A percentile compares a stretch with the other conserved stretches of the same genome.
Evolutionary conservation across 208 protist species (phyloP).

Genomic region (Novymonas esmeraldas): DNA sequence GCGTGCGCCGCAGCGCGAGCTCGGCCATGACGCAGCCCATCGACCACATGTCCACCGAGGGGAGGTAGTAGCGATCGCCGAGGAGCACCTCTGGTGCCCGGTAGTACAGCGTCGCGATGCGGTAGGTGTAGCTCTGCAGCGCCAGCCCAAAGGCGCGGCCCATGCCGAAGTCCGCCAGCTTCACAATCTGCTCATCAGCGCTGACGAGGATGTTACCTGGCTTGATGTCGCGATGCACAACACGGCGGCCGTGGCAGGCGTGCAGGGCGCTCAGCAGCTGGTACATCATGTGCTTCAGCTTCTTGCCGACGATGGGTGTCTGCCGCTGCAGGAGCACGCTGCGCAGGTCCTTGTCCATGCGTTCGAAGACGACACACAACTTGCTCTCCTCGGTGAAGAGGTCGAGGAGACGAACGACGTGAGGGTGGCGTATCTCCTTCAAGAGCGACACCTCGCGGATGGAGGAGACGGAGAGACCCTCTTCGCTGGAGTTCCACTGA

Average conservation of each 20-base stretch:
- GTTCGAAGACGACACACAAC: conserved; percentile 98
- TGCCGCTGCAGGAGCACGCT: conserved; percentile 85
- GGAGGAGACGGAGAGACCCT: conserved; percentile 91
- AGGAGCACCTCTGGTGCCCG: conserved; percentile 94
- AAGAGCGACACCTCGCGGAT: conserved; percentile 94
- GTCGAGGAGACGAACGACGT: conserved; percentile 94
- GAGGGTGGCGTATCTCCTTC: conserved; percentile 88
- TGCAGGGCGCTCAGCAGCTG: conserved; percentile 83
- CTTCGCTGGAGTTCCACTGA: conserved; percentile 70
- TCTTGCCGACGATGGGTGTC: conserved; percentile 57
- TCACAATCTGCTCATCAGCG: conserved; percentile 71
- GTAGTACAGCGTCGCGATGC: conserved; percentile 96
- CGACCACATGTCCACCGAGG: conserved; percentile 94
- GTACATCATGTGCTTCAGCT: conserved; percentile 77
- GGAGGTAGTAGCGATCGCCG: conserved; percentile 84
- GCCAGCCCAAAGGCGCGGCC: conserved; percentile 84
- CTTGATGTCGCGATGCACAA: conserved; percentile 94
- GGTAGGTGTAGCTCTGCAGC: conserved; percentile 85
- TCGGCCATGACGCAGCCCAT: conserved; percentile 96
- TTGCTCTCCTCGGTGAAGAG: conserved; percentile 93
- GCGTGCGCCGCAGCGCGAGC: conserved; percentile 80
- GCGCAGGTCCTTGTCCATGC: conserved; percentile 96
- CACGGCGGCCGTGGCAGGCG: conserved; percentile 83
- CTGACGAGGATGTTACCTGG: conserved; percentile 90
- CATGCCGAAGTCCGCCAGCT: conserved; percentile 93